Evolutionary conservation across 108 stramenopile genomes (phyloP), one percentile per base, ranked within the genome.

Genomic region (Hondaea fermentalgiana): DNA sequence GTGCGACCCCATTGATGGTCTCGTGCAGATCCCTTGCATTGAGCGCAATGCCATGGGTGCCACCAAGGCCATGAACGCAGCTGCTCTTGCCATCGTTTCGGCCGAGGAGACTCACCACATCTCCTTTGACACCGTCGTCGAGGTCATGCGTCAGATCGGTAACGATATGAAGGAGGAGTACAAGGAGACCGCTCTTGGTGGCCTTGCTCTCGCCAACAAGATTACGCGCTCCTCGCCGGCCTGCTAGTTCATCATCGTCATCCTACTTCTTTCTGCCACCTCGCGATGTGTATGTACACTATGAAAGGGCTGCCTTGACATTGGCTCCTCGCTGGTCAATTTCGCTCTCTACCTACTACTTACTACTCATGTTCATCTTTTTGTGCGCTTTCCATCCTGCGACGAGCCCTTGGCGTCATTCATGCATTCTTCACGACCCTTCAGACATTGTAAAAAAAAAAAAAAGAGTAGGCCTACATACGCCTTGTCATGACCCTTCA

Each of bases 41-140:
- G 76, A 83, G 76, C 76, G 76, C 28, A 83, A 83, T 45, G 76
- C 76, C 76, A 83, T 83, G 76, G 76, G 76, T 23, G 76, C 76
- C 12, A 83, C 76, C 76, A 83, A 83, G 51, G 76, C 76, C 45
- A 83, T 83, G 76, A 83, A 83, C 23, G 76, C 76, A 0, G 76
- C 76, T 8, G 76, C 76, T 12, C 49, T 69, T 23, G 76, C 76
- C 51, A 53, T 83, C 76, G 51, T 83, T 4, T 83, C 76, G 19
- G 51, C 45, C 51, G 45, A 47, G 49, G 76, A 83, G 76, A 69
- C 21, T 23, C 76, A 83, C 76, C 76, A 83, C n/a, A 53, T 83
- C 23, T 47, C 45, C 25, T 83, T 83, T 35, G 76, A 83, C 28
- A 83, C 76, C 23, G 76, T 83, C 6, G 51, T 83, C 4, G 76